Conservation (phyloP, 2,329 filamentous ascomycete genomes). For the Nothopassalora personata region DNA sequence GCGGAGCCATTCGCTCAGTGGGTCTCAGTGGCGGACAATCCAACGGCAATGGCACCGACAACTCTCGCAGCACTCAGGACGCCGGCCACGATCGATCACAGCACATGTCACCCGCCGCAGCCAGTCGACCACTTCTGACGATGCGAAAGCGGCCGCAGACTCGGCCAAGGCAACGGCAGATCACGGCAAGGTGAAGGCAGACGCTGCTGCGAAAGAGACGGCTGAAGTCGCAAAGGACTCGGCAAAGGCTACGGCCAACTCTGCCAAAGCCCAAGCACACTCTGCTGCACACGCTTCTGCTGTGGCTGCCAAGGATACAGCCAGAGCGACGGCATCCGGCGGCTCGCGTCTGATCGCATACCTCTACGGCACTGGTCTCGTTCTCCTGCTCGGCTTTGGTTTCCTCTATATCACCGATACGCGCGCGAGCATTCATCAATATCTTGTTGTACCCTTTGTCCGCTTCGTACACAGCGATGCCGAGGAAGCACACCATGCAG, state of each 20-base stretch:
- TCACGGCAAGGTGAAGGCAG: neutral
- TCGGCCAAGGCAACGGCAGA: neutral
- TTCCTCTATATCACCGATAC: conserved; percentile 52
- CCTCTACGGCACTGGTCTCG: conserved; percentile 51
- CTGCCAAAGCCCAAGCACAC: conserved; percentile 1
- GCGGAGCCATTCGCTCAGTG: conserved; percentile 14
- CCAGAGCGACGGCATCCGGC: conserved; percentile 31
- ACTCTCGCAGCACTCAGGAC: conserved; percentile 15
- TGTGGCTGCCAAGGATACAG: conserved; percentile 27
- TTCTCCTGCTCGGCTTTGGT: conserved; percentile 42
- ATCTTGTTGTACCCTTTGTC: conserved; percentile 54
- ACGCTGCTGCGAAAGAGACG: conserved; percentile 4
- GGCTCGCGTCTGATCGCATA: conserved; percentile 46
- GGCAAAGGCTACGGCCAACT: too few relatives aligned
- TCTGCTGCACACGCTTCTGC: neutral
- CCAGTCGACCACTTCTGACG: conserved; percentile 9
- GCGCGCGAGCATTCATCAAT: conserved; percentile 49
- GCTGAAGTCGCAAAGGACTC: neutral
- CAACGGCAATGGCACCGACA: conserved; percentile 24
- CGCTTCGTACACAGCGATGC: conserved; percentile 66
- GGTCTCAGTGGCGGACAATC: conserved; percentile 20
- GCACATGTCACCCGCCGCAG: conserved; percentile 9
- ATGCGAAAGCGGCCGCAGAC: neutral
- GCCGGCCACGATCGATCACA: conserved; percentile 5
- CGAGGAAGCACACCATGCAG: conserved; percentile 86